These are phyloP conservation scores for Carex myosuroides DNA, from an alignment of 176 grass and related monocot genomes.

Conservation along the genomic window DNA sequence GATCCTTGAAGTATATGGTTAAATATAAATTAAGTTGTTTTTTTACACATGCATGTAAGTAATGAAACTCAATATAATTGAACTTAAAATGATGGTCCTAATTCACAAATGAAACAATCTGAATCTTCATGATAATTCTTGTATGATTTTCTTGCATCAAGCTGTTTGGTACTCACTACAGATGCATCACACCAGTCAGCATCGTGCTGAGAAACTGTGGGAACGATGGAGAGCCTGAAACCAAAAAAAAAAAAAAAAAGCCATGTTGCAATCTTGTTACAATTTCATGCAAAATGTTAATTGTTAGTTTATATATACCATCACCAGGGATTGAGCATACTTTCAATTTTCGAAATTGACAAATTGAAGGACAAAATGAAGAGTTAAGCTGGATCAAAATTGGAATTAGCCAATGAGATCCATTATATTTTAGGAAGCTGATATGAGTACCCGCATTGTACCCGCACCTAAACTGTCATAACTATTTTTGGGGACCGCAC, in stretches of 20 bases:
- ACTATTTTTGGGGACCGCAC: no score
- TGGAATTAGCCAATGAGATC: neutral
- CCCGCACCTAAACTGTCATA: no score
- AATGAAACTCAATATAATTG: neutral
- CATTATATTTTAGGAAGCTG: no score
- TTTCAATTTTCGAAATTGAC: neutral
- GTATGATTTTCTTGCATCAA: neutral
- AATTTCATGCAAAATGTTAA: neutral
- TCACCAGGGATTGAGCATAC: neutral
- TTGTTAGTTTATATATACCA: no score
- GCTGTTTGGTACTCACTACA: neutral
- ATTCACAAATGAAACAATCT: neutral
- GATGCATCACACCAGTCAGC: neutral
- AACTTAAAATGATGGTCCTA: neutral
- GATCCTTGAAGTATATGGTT: no score
- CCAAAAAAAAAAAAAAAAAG: neutral
- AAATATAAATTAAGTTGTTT: no score
- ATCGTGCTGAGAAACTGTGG: neutral
- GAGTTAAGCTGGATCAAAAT: neutral
- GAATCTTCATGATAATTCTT: neutral
- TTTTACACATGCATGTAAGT: no score
- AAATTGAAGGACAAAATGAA: neutral
- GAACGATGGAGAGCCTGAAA: neutral
- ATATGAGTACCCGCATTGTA: no score
- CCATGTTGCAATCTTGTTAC: neutral